Evolutionary conservation across 2,329 filamentous ascomycete species (phyloP).

Genomic region (Domatiomyces globalis): DNA sequence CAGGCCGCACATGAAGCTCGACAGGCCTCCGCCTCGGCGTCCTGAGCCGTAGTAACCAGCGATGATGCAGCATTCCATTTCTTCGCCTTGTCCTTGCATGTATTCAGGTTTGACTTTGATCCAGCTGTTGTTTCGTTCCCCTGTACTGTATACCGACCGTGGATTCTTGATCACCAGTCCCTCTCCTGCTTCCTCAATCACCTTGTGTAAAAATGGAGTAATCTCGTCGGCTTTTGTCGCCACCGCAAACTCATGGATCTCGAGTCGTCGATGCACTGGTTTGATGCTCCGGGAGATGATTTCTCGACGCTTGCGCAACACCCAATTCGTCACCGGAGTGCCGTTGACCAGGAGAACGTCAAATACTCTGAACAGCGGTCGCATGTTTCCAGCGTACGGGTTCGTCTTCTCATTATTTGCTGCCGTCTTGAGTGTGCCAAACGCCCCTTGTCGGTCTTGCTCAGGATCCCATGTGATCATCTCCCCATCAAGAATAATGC

Average conservation of each 20-base stretch:
- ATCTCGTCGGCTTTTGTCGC: slow-evolving; percentile 58
- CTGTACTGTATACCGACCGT: slow-evolving; percentile 68
- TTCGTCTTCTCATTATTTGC: slow-evolving; percentile 68
- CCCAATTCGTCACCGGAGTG: slow-evolving; percentile 63
- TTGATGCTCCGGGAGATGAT: slow-evolving; percentile 60
- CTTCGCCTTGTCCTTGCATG: slow-evolving; percentile 91
- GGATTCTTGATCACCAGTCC: slow-evolving; percentile 92
- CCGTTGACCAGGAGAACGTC: slow-evolving; percentile 86
- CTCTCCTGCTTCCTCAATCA: slow-evolving; percentile 76
- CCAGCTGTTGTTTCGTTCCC: slow-evolving; percentile 89
- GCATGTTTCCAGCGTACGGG: slow-evolving; percentile 48
- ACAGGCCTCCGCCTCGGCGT: slow-evolving; percentile 63
- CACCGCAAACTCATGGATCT: slow-evolving; percentile 60
- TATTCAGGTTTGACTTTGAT: slow-evolving; percentile 98
- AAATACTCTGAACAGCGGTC: slow-evolving; percentile 74
- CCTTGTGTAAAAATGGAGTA: slow-evolving; percentile 62
- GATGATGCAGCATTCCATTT: slow-evolving; percentile 75
- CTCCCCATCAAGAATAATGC: slow-evolving; percentile 85
- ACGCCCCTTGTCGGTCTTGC: slow-evolving; percentile 69
- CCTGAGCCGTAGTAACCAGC: slow-evolving; percentile 90
- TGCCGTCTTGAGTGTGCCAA: slow-evolving; percentile 86
- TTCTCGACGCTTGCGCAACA: slow-evolving; percentile 61
- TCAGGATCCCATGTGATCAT: slow-evolving; percentile 98
- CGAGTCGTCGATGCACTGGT: slow-evolving; percentile 59
- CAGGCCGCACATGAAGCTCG: slow-evolving; percentile 82